Percentiles rank a stretch among this genome's conserved stretches.
Evolutionary conservation across 2,329 filamentous ascomycete species (phyloP).

Genomic region (Neofusicoccum cordaticola): DNA sequence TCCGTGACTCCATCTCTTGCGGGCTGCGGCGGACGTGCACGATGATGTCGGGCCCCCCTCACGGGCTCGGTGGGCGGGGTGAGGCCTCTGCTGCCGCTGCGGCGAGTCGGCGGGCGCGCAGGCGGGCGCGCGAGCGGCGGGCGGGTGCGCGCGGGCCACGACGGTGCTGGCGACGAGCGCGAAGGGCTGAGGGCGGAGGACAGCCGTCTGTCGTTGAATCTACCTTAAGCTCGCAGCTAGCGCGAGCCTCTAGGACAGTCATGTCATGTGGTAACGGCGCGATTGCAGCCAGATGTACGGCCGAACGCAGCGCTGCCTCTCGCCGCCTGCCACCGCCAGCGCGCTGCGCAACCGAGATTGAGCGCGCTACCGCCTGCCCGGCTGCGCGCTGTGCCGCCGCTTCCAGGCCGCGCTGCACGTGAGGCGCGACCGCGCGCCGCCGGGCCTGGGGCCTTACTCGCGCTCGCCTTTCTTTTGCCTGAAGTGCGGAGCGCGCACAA

Average conservation of each 20-base stretch:
- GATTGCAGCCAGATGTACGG: not conserved
- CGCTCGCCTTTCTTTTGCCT: conserved; percentile 2
- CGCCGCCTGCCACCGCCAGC: not conserved
- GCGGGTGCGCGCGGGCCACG: too few relatives aligned
- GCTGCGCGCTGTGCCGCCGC: not conserved
- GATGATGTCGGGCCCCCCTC: too few relatives aligned
- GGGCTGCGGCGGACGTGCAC: not conserved
- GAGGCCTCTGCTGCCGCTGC: not conserved
- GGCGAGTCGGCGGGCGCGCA: too few relatives aligned
- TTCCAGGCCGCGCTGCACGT: not conserved
- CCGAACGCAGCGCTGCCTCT: not conserved
- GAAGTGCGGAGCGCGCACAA: conserved; percentile 1
- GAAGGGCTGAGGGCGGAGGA: not conserved
- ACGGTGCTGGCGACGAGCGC: too few relatives aligned
- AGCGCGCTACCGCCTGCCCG: not conserved
- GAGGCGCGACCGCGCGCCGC: not conserved
- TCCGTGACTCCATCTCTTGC: too few relatives aligned
- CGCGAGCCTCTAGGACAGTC: not conserved
- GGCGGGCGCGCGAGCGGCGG: too few relatives aligned
- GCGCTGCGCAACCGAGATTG: not conserved
- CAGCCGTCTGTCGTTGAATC: too few relatives aligned
- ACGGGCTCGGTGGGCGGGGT: not conserved
- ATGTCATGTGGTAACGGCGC: conserved; percentile 4
- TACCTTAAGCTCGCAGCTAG: not conserved
- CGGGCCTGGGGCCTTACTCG: not conserved